phyloP scores from a whole-genome alignment of 148 eudicot species.

The Rhododendron williamsianum region DNA sequence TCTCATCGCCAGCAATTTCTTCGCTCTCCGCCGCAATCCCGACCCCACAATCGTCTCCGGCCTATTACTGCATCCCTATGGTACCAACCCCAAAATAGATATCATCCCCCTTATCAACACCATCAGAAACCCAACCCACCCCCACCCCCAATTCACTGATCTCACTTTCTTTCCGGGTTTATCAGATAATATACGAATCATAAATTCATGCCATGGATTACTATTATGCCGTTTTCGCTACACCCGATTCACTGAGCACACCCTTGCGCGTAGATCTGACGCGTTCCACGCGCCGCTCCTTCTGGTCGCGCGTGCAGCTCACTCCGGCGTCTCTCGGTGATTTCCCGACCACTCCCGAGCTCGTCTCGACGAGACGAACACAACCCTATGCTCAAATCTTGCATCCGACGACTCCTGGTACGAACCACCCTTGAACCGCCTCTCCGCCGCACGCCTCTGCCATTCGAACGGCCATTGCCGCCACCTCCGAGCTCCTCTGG shows the following conservation, averaged over 20 bases:
- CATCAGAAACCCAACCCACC: neutral
- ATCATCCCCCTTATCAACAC: neutral
- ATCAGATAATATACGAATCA: neutral
- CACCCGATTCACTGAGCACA: neutral
- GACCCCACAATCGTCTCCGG: neutral
- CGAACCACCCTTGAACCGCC: too few species aligned
- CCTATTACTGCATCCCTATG: neutral
- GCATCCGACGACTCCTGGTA: too few species aligned
- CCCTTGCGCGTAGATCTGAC: too few species aligned
- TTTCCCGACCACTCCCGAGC: too few species aligned
- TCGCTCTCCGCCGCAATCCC: neutral
- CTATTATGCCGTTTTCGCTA: neutral
- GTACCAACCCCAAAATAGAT: neutral
- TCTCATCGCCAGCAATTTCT: slow-evolving; percentile 6
- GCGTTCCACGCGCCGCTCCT: too few species aligned
- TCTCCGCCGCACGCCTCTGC: too few species aligned
- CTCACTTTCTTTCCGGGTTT: neutral
- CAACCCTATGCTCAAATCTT: too few species aligned
- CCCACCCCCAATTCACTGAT: neutral
- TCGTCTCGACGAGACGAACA: too few species aligned
- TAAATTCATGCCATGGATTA: neutral
- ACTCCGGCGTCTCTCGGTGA: too few species aligned
- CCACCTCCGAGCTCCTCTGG: too few species aligned
- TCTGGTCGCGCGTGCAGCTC: too few species aligned
- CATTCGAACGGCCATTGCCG: too few species aligned